Percentiles rank a stretch among this genome's conserved stretches.
Conservation (phyloP, 768 basidiomycete genomes). For the Podaxis rugospora region DNA sequence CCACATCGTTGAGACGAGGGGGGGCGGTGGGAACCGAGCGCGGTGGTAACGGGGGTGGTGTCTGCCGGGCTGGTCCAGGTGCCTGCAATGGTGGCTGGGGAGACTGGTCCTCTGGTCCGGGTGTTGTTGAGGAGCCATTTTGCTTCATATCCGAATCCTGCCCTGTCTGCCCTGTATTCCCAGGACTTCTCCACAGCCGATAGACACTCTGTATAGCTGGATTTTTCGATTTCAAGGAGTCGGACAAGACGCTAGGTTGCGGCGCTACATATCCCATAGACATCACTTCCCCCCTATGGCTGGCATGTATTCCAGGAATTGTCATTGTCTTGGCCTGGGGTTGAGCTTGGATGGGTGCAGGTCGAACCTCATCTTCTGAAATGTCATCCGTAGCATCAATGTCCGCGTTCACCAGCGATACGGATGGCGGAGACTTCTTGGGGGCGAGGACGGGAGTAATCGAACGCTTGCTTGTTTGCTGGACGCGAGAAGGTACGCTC, state of each 20-base stretch:
- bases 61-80: constrained; percentile 13
- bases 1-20: background rate
- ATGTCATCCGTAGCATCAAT: constrained; percentile 25
- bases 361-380: constrained; percentile 20
- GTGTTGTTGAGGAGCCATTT: background rate
- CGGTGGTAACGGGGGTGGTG: constrained; percentile 45
- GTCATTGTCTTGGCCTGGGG: constrained; percentile 80
- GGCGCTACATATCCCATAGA: constrained; percentile 75
- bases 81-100: constrained; percentile 6
- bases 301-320: constrained; percentile 84
- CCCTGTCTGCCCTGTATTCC: constrained; percentile 16
- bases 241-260: constrained; percentile 25
- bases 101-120: background rate
- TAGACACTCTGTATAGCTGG: constrained; percentile 67
- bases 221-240: constrained; percentile 35
- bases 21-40: constrained; percentile 22
- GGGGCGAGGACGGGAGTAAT: constrained; percentile 18
- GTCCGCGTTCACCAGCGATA: constrained; percentile 31
- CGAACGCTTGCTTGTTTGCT: constrained; percentile 9
- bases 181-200: constrained; percentile 67
- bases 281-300: constrained; percentile 82
- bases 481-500: constrained; percentile 14
- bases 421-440: constrained; percentile 29
- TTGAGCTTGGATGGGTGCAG: constrained; percentile 64
- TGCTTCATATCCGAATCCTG: constrained; percentile 15